phyloP scores from a whole-genome alignment of 306 rosid genomes.

The Vigna nakashimae region DNA sequence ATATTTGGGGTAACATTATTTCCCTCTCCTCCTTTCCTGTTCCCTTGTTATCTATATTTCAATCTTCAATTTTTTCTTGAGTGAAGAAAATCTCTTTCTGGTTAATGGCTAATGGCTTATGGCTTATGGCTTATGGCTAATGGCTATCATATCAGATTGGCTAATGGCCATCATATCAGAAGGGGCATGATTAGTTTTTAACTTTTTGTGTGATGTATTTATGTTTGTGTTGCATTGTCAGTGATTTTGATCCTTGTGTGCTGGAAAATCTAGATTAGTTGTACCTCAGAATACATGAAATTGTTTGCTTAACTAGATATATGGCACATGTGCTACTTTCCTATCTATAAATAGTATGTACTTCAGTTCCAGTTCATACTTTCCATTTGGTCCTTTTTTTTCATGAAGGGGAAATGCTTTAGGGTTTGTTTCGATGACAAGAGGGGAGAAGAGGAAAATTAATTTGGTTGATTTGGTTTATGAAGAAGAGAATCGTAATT shows the following conservation, averaged over 20 bases:
- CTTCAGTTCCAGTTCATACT: conserved; percentile 9
- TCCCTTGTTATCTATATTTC: conserved; percentile 16
- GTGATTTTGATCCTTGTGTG: conserved; percentile 23
- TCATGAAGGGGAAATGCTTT: background rate
- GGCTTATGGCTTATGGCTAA: too few relatives aligned
- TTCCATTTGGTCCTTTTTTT: conserved; percentile 26
- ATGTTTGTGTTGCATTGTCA: conserved; percentile 4
- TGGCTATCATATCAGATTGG: conserved; percentile 29
- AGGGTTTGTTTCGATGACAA: background rate
- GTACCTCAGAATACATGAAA: conserved; percentile 3
- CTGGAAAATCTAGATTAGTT: conserved; percentile 7
- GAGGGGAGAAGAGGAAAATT: too few relatives aligned
- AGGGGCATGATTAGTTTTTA: conserved; percentile 17
- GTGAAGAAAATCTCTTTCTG: background rate
- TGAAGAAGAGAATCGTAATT: too few relatives aligned
- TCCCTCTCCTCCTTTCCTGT: conserved; percentile 21
- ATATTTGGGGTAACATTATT: conserved; percentile 39
- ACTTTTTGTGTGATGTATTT: conserved; percentile 21
- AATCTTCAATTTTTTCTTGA: background rate
- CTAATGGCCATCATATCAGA: conserved; percentile 20
- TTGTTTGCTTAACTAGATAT: background rate
- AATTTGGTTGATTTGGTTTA: too few relatives aligned
- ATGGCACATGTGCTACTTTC: conserved; percentile 22
- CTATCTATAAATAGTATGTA: background rate
- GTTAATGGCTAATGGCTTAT: background rate